A percentile compares a stretch with the other conserved stretches of the same genome.
These are phyloP conservation scores for Claviceps sp. DNA, from an alignment of 2,329 filamentous ascomycete genomes.

Conservation along the genomic window DNA sequence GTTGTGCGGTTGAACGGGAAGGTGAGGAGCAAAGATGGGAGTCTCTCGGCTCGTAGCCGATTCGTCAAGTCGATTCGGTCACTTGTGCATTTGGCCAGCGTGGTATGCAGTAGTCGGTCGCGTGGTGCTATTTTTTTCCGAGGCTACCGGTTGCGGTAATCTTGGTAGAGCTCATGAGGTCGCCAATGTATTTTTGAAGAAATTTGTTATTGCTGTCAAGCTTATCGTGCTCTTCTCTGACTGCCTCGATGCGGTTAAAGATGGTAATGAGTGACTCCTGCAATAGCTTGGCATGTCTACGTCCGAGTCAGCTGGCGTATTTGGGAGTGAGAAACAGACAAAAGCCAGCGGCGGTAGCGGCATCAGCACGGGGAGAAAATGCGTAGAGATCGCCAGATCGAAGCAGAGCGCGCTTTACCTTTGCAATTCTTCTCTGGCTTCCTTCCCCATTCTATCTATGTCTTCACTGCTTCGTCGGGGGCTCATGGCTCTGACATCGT, in stretches of 20 bases:
- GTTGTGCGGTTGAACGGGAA: not conserved
- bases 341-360: not conserved
- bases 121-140: conserved; percentile 33
- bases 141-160: conserved; percentile 46
- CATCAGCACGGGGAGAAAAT: too few relatives aligned
- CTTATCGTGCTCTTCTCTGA: conserved; percentile 90
- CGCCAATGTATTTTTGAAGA: conserved; percentile 93
- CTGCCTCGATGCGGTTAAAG: conserved; percentile 86
- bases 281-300: conserved; percentile 73
- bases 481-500: conserved; percentile 90
- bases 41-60: not conserved
- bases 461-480: conserved; percentile 83
- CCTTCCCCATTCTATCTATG: conserved; percentile 72
- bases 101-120: not conserved
- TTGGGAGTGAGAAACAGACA: too few relatives aligned
- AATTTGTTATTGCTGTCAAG: conserved; percentile 96
- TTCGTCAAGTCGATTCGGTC: not conserved
- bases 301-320: not conserved
- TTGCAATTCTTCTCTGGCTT: conserved; percentile 56
- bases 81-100: not conserved
- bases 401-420: conserved; percentile 26
- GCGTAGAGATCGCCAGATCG: not conserved
- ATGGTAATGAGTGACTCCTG: conserved; percentile 84
- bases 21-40: not conserved
- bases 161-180: conserved; percentile 78